These are phyloP conservation scores for Hordeum pubiflorum DNA, from an alignment of 202 grass and related monocot genomes.

Conservation along the genomic window DNA sequence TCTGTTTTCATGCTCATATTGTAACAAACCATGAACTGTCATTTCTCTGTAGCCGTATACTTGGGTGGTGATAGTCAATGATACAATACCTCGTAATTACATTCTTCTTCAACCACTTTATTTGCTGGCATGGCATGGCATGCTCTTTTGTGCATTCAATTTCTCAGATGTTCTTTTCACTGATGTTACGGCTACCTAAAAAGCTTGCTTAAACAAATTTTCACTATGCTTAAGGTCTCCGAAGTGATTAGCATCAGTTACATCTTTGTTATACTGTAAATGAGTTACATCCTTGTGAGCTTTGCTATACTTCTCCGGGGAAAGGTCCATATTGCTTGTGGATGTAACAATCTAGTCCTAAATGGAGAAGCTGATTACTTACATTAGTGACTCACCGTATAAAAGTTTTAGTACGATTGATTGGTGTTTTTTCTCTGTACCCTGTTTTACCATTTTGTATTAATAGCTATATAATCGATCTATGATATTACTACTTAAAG, in stretches of 20 bases:
- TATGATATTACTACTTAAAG: not conserved
- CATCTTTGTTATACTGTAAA: slow-evolving; percentile 4
- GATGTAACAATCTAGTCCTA: slow-evolving; percentile 18
- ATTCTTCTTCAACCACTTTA: slow-evolving; percentile 6
- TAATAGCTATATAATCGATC: not conserved
- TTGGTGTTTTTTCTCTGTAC: not conserved
- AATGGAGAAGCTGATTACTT: not conserved
- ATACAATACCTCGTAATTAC: not conserved
- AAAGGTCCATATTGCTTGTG: not conserved
- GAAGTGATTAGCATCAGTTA: not conserved
- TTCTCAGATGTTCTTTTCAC: not conserved
- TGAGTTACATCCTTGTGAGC: not conserved
- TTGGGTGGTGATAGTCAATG: slow-evolving; percentile 3
- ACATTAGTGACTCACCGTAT: not conserved
- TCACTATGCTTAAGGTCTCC: not conserved
- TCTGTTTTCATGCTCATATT: slow-evolving; percentile 1
- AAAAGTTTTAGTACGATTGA: not conserved
- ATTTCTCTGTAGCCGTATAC: not conserved
- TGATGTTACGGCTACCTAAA: not conserved
- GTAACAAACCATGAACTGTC: not conserved
- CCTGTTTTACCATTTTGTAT: not conserved
- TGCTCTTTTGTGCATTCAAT: not conserved
- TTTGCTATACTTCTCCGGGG: not conserved
- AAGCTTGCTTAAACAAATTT: not conserved
- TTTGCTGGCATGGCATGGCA: not conserved